Evolutionary conservation across 1,284 basidiomycete genomes (phyloP).

Genomic region (Megacollybia platyphylla): DNA sequence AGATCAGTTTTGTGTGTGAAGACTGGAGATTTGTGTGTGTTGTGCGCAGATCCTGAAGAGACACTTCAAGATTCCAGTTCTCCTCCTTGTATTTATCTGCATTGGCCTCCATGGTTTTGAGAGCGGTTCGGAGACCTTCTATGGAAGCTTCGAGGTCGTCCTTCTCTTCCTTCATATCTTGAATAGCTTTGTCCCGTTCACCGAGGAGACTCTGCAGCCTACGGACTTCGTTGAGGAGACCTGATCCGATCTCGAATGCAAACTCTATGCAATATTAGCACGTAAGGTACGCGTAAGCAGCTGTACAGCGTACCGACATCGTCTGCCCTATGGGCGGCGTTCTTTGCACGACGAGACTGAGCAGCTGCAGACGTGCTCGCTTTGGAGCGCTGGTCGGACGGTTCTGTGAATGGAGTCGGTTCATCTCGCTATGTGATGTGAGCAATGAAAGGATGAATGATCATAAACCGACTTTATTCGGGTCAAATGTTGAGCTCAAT

Average conservation of each 20-base stretch:
- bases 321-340: conserved; percentile 73
- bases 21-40: conserved; percentile 60
- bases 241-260: conserved; percentile 91
- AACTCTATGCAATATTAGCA: conserved; percentile 49
- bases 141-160: conserved; percentile 70
- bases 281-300: conserved; percentile 9
- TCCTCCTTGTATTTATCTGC: conserved; percentile 91
- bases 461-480: conserved; percentile 37
- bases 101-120: conserved; percentile 67
- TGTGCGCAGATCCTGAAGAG: conserved; percentile 75
- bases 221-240: conserved; percentile 79
- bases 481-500: conserved; percentile 59
- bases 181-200: conserved; percentile 81
- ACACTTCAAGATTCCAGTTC: conserved; percentile 97
- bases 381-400: not conserved
- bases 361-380: conserved; percentile 37
- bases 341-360: conserved; percentile 74
- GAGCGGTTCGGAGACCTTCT: conserved; percentile 56
- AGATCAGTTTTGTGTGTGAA: conserved; percentile 59
- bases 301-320: conserved; percentile 55
- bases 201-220: conserved; percentile 77
- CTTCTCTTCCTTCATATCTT: conserved; percentile 80
- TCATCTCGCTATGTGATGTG: not conserved
- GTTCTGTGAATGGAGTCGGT: not conserved
- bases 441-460: not conserved